Conservation (phyloP, 2,329 filamentous ascomycete species). For the Rhytidhysteron rufulum region DNA sequence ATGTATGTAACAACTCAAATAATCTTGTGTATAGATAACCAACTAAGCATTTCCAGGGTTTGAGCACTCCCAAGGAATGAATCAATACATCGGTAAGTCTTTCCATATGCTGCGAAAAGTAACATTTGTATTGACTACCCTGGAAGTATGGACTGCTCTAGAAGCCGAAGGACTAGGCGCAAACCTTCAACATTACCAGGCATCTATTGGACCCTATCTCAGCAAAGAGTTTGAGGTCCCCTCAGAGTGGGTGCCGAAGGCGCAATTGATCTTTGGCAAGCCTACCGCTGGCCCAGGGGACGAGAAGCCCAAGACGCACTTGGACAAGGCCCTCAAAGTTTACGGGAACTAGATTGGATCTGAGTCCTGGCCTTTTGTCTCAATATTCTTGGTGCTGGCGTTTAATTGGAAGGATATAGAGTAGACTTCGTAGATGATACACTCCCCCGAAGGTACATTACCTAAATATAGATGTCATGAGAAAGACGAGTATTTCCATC, state of each 20-base stretch:
- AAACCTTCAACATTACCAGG: conserved; percentile 26
- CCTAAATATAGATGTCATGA: too few species aligned
- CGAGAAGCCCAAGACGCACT: conserved; percentile 21
- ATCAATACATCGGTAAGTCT: conserved; percentile 15
- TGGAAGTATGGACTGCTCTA: conserved; percentile 23
- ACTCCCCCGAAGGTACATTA: too few species aligned
- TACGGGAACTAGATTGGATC: conserved; percentile 13
- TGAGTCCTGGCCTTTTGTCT: background rate
- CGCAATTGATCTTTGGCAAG: conserved; percentile 29
- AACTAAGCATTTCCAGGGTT: too few species aligned
- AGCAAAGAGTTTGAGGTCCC: conserved; percentile 21
- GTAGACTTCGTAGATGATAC: background rate
- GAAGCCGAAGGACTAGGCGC: conserved; percentile 21
- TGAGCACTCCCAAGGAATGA: conserved; percentile 20
- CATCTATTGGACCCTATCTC: conserved; percentile 17
- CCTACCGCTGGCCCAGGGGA: conserved; percentile 22
- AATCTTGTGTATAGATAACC: too few species aligned
- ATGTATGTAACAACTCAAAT: too few species aligned
- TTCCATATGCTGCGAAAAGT: background rate
- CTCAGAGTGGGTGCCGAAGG: conserved; percentile 18
- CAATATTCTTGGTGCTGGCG: too few species aligned
- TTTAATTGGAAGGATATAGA: too few species aligned
- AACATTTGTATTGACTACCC: background rate
- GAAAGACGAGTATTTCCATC: too few species aligned
- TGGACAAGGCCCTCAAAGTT: conserved; percentile 25